Percentiles rank a stretch among this genome's conserved stretches.
These are phyloP conservation scores for Metrosideros polymorpha DNA, from an alignment of 441 rosid genomes.

Conservation along the genomic window DNA sequence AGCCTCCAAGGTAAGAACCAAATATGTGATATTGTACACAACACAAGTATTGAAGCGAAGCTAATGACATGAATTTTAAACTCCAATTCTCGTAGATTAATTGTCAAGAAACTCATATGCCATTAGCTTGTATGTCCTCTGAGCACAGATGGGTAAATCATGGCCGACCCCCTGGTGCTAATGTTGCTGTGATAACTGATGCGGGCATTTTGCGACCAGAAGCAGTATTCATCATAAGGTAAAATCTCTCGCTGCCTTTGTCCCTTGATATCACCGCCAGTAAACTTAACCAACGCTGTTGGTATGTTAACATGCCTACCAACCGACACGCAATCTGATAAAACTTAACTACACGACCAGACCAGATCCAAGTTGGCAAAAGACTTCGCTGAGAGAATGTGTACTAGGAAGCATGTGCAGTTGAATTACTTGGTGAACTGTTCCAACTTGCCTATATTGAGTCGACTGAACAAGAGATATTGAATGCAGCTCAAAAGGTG, in stretches of 20 bases:
- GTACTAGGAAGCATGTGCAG: background rate
- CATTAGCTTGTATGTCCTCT: conserved; percentile 12
- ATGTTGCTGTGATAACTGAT: conserved; percentile 53
- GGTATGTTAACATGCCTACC: background rate
- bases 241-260: conserved; percentile 1
- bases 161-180: conserved; percentile 55
- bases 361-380: background rate
- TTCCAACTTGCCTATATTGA: background rate
- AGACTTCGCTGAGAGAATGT: background rate
- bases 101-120: background rate
- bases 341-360: background rate
- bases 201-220: conserved; percentile 35
- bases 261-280: background rate
- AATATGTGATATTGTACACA: background rate
- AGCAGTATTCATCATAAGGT: conserved; percentile 53
- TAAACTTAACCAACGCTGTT: background rate
- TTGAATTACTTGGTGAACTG: background rate
- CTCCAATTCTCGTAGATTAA: background rate
- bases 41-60: background rate
- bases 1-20: conserved; percentile 43
- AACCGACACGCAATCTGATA: background rate
- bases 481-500: conserved; percentile 49
- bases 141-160: conserved; percentile 59
- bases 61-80: background rate
- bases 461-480: background rate